Evolutionary conservation across 1,284 basidiomycete genomes (phyloP).

Genomic region (Anthracocystis setariae): DNA sequence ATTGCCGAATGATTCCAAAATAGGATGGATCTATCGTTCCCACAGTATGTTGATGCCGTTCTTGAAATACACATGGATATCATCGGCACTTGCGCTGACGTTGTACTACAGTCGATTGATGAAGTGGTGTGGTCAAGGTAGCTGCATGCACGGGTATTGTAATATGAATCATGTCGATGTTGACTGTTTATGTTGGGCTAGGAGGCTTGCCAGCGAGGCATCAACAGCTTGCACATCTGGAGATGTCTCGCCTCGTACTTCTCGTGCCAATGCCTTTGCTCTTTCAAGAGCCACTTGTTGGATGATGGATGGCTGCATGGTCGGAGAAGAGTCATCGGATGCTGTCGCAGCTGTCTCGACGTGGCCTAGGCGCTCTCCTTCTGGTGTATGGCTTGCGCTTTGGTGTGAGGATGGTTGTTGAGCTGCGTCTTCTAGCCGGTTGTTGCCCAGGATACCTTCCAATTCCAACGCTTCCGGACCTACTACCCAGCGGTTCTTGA

Average conservation of each 20-base stretch:
- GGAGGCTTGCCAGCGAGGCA: constrained; percentile 28
- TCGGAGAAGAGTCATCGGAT: neutral
- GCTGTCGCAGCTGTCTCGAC: neutral
- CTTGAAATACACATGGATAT: neutral
- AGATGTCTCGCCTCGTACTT: constrained; percentile 20
- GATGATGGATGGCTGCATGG: constrained; percentile 30
- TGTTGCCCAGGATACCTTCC: constrained; percentile 45
- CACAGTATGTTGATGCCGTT: too few relatives aligned
- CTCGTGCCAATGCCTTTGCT: constrained; percentile 36
- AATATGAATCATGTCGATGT: constrained; percentile 14
- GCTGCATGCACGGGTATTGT: neutral
- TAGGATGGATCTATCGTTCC: too few relatives aligned
- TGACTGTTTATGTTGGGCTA: constrained; percentile 24
- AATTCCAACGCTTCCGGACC: constrained; percentile 54
- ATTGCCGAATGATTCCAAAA: constrained; percentile 1
- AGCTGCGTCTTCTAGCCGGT: neutral
- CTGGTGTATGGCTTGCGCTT: neutral
- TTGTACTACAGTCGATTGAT: neutral
- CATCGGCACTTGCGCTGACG: too few relatives aligned
- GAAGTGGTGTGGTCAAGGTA: constrained; percentile 2
- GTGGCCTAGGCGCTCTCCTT: neutral
- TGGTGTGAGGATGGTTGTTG: constrained; percentile 2
- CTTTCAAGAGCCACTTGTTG: constrained; percentile 44
- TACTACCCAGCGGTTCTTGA: constrained; percentile 52
- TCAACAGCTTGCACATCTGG: constrained; percentile 12